These are phyloP conservation scores for Mucor indicus DNA, from an alignment of 371 early-diverging fungal genomes.

Conservation along the genomic window DNA sequence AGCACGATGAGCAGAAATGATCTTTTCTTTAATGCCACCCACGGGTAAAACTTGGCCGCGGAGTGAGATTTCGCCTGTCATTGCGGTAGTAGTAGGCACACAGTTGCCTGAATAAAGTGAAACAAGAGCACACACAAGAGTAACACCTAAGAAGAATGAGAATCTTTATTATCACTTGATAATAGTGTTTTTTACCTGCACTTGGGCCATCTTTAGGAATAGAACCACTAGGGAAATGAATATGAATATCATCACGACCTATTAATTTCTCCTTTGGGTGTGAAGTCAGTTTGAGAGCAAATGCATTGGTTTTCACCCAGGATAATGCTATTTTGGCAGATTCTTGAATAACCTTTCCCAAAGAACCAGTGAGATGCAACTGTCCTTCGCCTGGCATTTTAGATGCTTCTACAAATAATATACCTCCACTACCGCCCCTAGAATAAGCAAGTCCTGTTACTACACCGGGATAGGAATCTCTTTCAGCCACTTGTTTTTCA, in stretches of 20 bases:
- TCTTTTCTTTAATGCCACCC: conserved; percentile 87
- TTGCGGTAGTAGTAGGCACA: conserved; percentile 59
- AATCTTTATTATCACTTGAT: neutral
- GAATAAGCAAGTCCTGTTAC: conserved; percentile 85
- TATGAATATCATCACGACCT: conserved; percentile 64
- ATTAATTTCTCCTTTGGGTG: conserved; percentile 34
- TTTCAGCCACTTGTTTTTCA: conserved; percentile 66
- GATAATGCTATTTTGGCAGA: conserved; percentile 78
- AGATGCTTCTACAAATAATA: conserved; percentile 79
- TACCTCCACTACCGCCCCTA: conserved; percentile 68
- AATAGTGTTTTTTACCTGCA: conserved; percentile 14
- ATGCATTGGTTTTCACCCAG: conserved; percentile 75
- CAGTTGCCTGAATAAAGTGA: conserved; percentile 64
- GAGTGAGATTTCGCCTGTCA: conserved; percentile 87
- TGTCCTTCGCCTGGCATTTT: conserved; percentile 73
- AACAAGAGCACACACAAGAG: conserved; percentile 74
- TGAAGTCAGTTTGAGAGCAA: conserved; percentile 44
- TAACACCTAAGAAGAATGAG: conserved; percentile 35
- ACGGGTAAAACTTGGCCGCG: conserved; percentile 81
- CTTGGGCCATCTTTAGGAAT: conserved; percentile 84
- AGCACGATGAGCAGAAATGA: conserved; percentile 78
- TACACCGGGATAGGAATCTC: conserved; percentile 66
- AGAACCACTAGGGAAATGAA: conserved; percentile 83
- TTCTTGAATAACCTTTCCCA: conserved; percentile 84
- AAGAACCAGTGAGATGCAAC: conserved; percentile 72